These are phyloP conservation scores for Saxophila tyrrhenica DNA, from an alignment of 495 filamentous ascomycete genomes.

Conservation along the genomic window DNA sequence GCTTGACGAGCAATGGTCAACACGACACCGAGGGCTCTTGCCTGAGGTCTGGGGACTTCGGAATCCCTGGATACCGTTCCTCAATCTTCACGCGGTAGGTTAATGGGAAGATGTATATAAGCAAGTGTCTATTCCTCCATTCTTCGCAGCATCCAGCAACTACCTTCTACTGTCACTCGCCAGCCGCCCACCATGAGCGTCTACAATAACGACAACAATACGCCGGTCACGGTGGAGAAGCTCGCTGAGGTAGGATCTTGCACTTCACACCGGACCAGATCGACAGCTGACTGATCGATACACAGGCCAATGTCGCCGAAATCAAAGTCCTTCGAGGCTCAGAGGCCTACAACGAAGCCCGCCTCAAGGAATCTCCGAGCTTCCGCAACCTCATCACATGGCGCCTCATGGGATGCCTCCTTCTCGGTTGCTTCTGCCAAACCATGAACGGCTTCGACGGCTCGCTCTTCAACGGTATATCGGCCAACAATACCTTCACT, in stretches of 20 bases:
- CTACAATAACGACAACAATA: background rate
- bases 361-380: background rate
- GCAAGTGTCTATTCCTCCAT: no score
- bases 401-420: slow-evolving; percentile 9
- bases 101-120: no score
- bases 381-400: background rate
- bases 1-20: no score
- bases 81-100: no score
- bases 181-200: no score
- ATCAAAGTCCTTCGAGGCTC: slow-evolving; percentile 15
- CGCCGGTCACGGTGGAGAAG: background rate
- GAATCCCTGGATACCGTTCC: no score
- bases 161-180: no score
- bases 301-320: background rate
- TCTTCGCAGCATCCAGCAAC: no score
- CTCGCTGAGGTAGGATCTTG: background rate
- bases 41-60: no score
- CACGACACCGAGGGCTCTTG: no score
- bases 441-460: slow-evolving; percentile 23
- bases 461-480: slow-evolving; percentile 4
- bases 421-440: slow-evolving; percentile 16
- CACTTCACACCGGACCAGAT: background rate
- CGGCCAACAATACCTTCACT: slow-evolving; percentile 1
- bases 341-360: slow-evolving; percentile 17
- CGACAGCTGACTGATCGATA: background rate